Evolutionary conservation across 2,329 filamentous ascomycete genomes (phyloP).

Genomic region (Conoideocrella luteorostrata): DNA sequence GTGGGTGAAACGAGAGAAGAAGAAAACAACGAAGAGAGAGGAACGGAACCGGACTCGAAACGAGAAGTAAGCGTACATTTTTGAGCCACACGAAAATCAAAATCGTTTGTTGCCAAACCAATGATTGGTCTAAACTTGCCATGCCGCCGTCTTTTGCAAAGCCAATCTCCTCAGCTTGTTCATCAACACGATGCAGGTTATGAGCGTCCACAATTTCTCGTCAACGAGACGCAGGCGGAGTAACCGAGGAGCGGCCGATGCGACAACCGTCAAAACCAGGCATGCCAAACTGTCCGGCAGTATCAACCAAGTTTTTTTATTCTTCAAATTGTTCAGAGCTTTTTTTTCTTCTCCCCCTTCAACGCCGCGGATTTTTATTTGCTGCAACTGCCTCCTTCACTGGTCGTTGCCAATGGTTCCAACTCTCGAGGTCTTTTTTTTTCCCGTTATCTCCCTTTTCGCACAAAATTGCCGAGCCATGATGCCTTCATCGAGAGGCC

Average conservation of each 20-base stretch:
- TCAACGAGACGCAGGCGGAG: constrained; percentile 12
- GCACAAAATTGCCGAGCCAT: too few relatives aligned
- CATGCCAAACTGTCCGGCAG: constrained; percentile 14
- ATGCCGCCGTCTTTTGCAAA: constrained; percentile 7
- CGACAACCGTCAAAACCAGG: neutral
- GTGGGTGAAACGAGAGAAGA: neutral
- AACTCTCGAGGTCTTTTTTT: too few relatives aligned
- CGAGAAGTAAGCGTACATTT: neutral
- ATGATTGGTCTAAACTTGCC: constrained; percentile 11
- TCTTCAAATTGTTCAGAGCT: too few relatives aligned
- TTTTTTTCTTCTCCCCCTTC: too few relatives aligned
- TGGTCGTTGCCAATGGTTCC: neutral
- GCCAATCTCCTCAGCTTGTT: constrained; percentile 3
- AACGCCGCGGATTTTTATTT: neutral
- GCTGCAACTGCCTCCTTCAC: neutral
- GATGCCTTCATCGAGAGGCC: constrained; percentile 7
- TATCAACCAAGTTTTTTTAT: constrained; percentile 6
- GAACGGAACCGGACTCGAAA: neutral
- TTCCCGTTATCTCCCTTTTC: too few relatives aligned
- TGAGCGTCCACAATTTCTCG: constrained; percentile 10
- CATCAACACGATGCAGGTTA: constrained; percentile 4
- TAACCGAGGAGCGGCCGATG: neutral
- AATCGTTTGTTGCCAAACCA: constrained; percentile 15
- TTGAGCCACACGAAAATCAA: constrained; percentile 2
- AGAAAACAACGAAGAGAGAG: neutral